Conservation (phyloP, 2,329 filamentous ascomycete genomes). For the Fusarium mundagurra region DNA sequence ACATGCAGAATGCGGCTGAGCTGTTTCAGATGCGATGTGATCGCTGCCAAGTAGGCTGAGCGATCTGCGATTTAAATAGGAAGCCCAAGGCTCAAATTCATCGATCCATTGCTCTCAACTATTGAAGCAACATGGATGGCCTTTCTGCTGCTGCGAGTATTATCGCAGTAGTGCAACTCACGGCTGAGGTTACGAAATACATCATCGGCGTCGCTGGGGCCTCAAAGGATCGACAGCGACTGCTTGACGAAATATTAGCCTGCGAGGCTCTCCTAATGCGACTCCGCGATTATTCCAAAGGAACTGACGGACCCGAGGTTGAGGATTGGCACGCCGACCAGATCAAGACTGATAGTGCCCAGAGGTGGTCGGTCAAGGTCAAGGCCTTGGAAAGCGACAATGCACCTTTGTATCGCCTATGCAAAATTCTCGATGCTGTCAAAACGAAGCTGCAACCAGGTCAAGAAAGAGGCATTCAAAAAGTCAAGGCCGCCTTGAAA, state of each 20-base stretch:
- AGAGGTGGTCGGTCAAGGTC: constrained; percentile 33
- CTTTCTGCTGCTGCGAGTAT: constrained; percentile 25
- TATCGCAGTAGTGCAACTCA: constrained; percentile 36
- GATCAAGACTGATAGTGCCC: not conserved
- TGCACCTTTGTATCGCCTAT: constrained; percentile 26
- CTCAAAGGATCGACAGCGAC: constrained; percentile 16
- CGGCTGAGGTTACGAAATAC: constrained; percentile 28
- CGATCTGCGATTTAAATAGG: not conserved
- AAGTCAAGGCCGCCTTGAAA: not conserved
- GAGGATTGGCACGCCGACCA: not conserved
- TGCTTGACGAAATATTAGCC: constrained; percentile 26
- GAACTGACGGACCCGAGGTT: not conserved
- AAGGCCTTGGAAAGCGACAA: constrained; percentile 29
- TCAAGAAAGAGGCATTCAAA: not conserved
- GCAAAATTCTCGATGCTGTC: constrained; percentile 5
- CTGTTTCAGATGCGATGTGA: not conserved
- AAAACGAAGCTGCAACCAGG: constrained; percentile 24
- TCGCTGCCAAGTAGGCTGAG: not conserved
- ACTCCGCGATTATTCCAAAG: not conserved
- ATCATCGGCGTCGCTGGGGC: constrained; percentile 20
- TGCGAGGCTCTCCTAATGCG: constrained; percentile 26
- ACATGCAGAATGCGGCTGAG: not conserved
- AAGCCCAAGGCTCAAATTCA: not conserved
- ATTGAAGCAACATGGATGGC: not conserved
- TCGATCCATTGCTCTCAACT: not conserved